Evolutionary conservation across 768 basidiomycete species (phyloP).

Genomic region (Tulasnella sp.): DNA sequence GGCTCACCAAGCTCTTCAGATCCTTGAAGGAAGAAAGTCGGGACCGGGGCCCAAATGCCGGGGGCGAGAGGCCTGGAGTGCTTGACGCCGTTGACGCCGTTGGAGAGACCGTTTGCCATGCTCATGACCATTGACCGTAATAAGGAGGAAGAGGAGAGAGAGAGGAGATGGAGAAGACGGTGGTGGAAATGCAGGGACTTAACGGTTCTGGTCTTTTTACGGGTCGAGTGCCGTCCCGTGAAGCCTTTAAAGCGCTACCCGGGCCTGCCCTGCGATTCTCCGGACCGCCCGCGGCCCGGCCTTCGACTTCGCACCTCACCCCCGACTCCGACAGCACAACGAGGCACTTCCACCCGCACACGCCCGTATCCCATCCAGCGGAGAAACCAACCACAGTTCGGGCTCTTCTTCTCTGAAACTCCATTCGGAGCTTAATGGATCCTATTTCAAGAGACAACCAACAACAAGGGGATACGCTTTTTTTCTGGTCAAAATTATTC

Average conservation of each 20-base stretch:
- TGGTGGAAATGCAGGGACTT: neutral
- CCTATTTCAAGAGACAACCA: neutral
- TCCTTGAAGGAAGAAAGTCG: slow-evolving; percentile 71
- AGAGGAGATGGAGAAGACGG: neutral
- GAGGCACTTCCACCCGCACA: slow-evolving; percentile 11
- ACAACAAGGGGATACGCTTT: neutral
- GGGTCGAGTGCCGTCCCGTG: slow-evolving; percentile 1
- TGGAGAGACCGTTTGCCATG: neutral
- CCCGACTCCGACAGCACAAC: slow-evolving; percentile 11
- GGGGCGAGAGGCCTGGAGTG: slow-evolving; percentile 54
- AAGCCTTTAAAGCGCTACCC: neutral
- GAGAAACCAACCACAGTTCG: neutral
- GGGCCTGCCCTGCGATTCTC: neutral
- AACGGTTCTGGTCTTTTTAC: neutral
- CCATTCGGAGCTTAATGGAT: neutral
- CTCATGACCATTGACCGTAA: neutral
- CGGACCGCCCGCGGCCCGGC: neutral
- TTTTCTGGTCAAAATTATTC: no score
- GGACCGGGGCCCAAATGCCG: slow-evolving; percentile 82
- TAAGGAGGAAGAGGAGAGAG: neutral
- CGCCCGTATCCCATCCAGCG: slow-evolving; percentile 7
- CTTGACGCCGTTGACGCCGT: slow-evolving; percentile 24
- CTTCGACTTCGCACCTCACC: neutral
- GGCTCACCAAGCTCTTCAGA: slow-evolving; percentile 78
- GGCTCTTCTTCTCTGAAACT: neutral